A percentile compares a stretch with the other conserved stretches of the same genome.
Evolutionary conservation across 345 rosid genomes (phyloP).

Genomic region (Populus deltoides): DNA sequence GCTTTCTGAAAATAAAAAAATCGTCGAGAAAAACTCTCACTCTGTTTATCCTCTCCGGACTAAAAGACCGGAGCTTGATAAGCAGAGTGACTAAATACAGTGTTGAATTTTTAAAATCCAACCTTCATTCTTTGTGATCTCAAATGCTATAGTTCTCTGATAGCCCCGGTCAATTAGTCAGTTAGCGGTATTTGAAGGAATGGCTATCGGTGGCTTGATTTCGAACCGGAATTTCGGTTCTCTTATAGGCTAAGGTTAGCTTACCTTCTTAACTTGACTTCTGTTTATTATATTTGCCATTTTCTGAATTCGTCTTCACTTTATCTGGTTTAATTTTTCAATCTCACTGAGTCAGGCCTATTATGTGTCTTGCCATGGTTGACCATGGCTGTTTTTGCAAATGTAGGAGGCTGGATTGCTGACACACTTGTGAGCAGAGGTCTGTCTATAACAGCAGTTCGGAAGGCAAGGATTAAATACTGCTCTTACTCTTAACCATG

Average conservation of each 20-base stretch:
- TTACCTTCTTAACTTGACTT: not conserved
- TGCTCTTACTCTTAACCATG: not conserved
- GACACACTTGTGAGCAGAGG: slow-evolving; percentile 95
- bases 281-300: not conserved
- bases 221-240: slow-evolving; percentile 51
- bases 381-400: slow-evolving; percentile 92
- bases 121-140: slow-evolving; percentile 16
- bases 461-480: slow-evolving; percentile 63
- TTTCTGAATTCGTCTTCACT: not conserved
- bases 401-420: slow-evolving; percentile 97
- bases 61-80: not conserved
- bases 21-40: not conserved
- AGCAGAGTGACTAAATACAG: not conserved
- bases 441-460: slow-evolving; percentile 80
- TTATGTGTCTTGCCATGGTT: slow-evolving; percentile 96
- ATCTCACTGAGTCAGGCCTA: slow-evolving; percentile 94
- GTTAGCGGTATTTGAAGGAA: slow-evolving; percentile 19
- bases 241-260: slow-evolving; percentile 51
- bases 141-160: slow-evolving; percentile 29
- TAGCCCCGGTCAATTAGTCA: slow-evolving; percentile 21
- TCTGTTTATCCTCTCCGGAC: slow-evolving; percentile 34
- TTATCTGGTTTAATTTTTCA: not conserved
- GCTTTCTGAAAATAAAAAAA: slow-evolving; percentile 31
- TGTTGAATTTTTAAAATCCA: not conserved
- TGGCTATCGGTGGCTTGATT: slow-evolving; percentile 82